Percentiles rank a stretch among this genome's conserved stretches.
Conservation (phyloP, 805 yeast species). For the Babjeviella inositovora region DNA sequence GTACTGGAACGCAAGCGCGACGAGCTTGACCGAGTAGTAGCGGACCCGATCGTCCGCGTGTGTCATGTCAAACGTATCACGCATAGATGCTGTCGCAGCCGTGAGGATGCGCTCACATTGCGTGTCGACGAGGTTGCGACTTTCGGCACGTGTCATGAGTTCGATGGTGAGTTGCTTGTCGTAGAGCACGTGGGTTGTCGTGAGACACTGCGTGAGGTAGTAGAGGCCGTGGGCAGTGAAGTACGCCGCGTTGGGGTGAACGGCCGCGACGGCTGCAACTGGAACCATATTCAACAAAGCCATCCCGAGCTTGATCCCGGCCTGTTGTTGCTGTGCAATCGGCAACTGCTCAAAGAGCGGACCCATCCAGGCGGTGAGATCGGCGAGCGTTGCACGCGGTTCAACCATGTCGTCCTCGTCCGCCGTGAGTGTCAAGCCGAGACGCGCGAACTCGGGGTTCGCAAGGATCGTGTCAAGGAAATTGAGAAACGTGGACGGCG, state of each 20-base stretch:
- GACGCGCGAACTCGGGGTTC: constrained; percentile 23
- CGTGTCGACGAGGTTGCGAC: constrained; percentile 28
- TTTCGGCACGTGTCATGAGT: constrained; percentile 24
- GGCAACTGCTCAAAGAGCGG: constrained; percentile 24
- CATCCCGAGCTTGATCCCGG: constrained; percentile 32
- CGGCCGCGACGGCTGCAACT: constrained; percentile 2
- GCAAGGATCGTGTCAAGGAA: constrained; percentile 44
- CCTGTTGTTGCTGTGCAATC: constrained; percentile 31
- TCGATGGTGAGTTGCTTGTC: constrained; percentile 14
- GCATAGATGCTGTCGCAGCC: constrained; percentile 2
- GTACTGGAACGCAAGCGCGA: constrained; percentile 11
- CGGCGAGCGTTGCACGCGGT: constrained; percentile 16
- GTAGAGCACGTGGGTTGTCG: constrained; percentile 4
- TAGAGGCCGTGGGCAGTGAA: constrained; percentile 3
- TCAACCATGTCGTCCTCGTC: constrained; percentile 11
- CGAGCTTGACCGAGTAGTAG: constrained; percentile 12
- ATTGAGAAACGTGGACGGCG: constrained; percentile 37
- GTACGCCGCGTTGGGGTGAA: constrained; percentile 2
- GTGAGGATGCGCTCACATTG: constrained; percentile 14
- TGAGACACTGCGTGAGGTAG: constrained; percentile 3
- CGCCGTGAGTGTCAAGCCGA: constrained; percentile 8
- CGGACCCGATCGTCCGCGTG: constrained; percentile 8
- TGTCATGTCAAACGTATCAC: constrained; percentile 9
- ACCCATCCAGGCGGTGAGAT: constrained; percentile 39
- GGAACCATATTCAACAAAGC: constrained; percentile 18